Percentiles rank a stretch among this genome's conserved stretches.
phyloP scores from a whole-genome alignment of 164 flowering plant genomes.

The Chloranthus sessilifolius region DNA sequence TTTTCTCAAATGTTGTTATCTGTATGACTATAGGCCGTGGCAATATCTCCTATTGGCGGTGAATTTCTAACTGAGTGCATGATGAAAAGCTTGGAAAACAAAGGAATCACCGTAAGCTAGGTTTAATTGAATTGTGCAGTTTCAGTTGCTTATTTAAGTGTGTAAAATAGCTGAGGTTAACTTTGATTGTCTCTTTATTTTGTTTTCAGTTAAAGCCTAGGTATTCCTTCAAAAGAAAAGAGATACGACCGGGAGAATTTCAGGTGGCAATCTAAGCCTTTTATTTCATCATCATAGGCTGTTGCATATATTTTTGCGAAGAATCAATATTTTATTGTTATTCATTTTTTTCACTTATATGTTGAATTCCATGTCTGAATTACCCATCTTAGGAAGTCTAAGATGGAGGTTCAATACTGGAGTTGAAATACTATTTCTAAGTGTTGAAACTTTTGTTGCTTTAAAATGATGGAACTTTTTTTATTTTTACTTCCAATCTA shows the following conservation, averaged over 20 bases:
- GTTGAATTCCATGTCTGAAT: too few relatives aligned
- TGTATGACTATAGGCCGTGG: constrained; percentile 56
- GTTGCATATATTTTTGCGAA: background rate
- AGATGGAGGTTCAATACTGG: too few relatives aligned
- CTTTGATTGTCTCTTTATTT: constrained; percentile 2
- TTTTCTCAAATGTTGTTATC: constrained; percentile 6
- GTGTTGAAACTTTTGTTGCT: too few relatives aligned
- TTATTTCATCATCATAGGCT: background rate
- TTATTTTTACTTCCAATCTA: too few relatives aligned
- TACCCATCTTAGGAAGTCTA: too few relatives aligned
- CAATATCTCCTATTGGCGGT: constrained; percentile 88
- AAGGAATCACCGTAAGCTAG: constrained; percentile 61
- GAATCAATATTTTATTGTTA: background rate
- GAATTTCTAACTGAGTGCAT: constrained; percentile 87
- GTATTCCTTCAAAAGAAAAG: constrained; percentile 87
- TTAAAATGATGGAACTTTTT: too few relatives aligned
- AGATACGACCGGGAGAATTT: constrained; percentile 80
- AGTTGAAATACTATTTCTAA: too few relatives aligned
- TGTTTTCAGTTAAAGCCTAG: constrained; percentile 79
- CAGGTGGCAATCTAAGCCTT: constrained; percentile 50
- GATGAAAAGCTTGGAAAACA: constrained; percentile 94
- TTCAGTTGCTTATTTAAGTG: constrained; percentile 5
- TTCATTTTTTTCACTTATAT: background rate
- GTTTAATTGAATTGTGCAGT: background rate
- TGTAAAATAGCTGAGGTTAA: constrained; percentile 6